phyloP scores from a whole-genome alignment of 495 filamentous ascomycete species.

The Xylaria cubensis region DNA sequence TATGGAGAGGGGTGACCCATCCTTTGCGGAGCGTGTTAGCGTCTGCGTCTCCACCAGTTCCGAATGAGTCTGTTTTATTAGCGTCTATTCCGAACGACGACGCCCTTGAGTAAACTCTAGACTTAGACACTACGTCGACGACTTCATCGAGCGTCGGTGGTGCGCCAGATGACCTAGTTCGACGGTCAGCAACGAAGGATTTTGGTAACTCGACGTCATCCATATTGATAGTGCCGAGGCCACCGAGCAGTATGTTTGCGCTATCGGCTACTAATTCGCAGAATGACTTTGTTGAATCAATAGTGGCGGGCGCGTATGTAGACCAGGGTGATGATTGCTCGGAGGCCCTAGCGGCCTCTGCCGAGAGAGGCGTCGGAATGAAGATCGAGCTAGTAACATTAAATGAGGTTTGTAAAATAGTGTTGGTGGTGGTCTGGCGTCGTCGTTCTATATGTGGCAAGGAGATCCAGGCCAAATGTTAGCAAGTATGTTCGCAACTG shows the following conservation, averaged over 20 bases:
- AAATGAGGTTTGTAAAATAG: not conserved
- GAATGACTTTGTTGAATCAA: conserved; percentile 5
- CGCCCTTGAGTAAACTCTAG: not conserved
- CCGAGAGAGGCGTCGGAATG: not conserved
- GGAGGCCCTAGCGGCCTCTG: not conserved
- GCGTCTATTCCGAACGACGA: not conserved
- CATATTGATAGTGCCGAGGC: not conserved
- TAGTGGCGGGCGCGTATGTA: not conserved
- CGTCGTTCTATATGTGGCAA: conserved; percentile 6
- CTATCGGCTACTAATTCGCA: not conserved
- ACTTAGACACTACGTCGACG: not conserved
- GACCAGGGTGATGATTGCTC: not conserved
- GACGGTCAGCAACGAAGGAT: not conserved
- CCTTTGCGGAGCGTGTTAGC: not conserved
- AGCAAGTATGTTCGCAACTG: not conserved
- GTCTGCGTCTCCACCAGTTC: not conserved
- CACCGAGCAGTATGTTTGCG: not conserved
- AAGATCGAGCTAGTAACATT: not conserved
- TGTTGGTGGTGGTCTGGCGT: not conserved
- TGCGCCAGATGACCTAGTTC: not conserved
- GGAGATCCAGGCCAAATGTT: not conserved
- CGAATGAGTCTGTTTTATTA: not conserved
- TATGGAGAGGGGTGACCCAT: conserved; percentile 30
- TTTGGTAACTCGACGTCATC: conserved; percentile 3
- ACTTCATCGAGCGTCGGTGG: not conserved